Evolutionary conservation across 208 protist genomes (phyloP).

Genomic region (Dictyostelium gargantuum): DNA sequence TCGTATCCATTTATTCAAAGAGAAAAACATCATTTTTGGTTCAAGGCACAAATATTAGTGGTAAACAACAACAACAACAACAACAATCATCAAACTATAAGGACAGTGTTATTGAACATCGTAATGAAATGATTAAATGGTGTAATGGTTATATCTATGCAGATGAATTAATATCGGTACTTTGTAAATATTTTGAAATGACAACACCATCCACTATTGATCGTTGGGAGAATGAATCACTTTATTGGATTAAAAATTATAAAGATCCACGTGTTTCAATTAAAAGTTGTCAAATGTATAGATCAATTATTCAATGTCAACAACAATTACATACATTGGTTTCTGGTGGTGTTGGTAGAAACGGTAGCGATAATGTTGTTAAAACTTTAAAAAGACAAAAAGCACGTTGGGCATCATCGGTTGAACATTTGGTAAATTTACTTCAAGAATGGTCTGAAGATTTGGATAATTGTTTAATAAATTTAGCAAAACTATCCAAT

Average conservation of each 20-base stretch:
- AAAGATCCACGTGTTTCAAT: slow-evolving; percentile 44
- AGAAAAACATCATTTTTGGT: slow-evolving; percentile 1
- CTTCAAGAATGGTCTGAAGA: slow-evolving; percentile 34
- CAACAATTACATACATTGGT: not conserved
- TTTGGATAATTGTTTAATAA: not conserved
- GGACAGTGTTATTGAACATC: slow-evolving; percentile 48
- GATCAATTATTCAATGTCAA: slow-evolving; percentile 54
- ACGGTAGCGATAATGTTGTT: not conserved
- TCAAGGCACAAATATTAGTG: not conserved
- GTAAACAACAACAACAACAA: not conserved
- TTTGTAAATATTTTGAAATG: slow-evolving; percentile 47
- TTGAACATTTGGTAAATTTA: slow-evolving; percentile 17
- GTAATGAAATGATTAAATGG: slow-evolving; percentile 63
- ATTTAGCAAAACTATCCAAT: not conserved
- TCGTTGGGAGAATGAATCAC: slow-evolving; percentile 29
- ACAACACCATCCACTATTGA: not conserved
- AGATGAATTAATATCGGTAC: slow-evolving; percentile 5
- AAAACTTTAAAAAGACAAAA: slow-evolving; percentile 12
- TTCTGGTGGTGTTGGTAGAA: not conserved
- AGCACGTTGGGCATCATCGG: slow-evolving; percentile 12
- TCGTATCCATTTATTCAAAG: slow-evolving; percentile 17
- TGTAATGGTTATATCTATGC: slow-evolving; percentile 57
- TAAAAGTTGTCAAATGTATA: slow-evolving; percentile 52
- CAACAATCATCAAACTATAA: not conserved
- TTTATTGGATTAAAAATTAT: slow-evolving; percentile 56